Base-by-base conservation (phyloP, 2,329 filamentous ascomycete species). In the Pseudopithomyces chartarum region DNA sequence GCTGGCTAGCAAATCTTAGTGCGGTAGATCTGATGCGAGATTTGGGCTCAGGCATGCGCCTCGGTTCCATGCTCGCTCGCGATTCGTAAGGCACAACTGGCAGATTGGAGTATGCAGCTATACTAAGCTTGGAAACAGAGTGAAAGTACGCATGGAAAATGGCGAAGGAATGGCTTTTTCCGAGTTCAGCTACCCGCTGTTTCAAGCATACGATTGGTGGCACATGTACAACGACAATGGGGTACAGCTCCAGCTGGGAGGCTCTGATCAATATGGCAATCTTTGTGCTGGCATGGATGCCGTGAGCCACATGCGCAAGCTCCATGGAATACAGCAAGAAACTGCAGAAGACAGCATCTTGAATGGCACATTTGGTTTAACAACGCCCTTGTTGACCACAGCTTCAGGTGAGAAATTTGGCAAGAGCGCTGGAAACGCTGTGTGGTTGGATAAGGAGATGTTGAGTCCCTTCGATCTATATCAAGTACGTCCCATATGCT, bases 191-290 rank as follows among this genome's bases (percentile, higher is more conserved):
- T 99, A 99, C 70, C 95, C 96, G 1, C 79, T 99, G 15, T 86
- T 98, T 67, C 95, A 99, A 74, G 92, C 90, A 20, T 98, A 93
- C 90, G 95, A 99, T 74, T 99, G 93, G 86, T 98, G 91, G 91
- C 84, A 90, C 65, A 84, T 98, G 79, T 96, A 90, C 76, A 83
- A 85, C 45, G 81, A 83, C 22, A 84, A 82, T 50, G 82, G 84
- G 46, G 82, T 92, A 10, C 89, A 93, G 70, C 85, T 98, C 73
- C 92, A 99, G 77, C 91, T 99, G 51, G 95, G 95, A 56, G 95
- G 95, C 38, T 92, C 92, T 6, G 95, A 99, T 73, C 95, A 99
- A 78, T 98, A 89, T 73, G 95, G 95, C 60, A 99, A 99, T 77
- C 98, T 99, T 62, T 85, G 96, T 26, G 88, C 93, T 12, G 95